Base-by-base conservation (phyloP, 2,329 filamentous ascomycete genomes). In the Pseudogymnoascus sp. region DNA sequence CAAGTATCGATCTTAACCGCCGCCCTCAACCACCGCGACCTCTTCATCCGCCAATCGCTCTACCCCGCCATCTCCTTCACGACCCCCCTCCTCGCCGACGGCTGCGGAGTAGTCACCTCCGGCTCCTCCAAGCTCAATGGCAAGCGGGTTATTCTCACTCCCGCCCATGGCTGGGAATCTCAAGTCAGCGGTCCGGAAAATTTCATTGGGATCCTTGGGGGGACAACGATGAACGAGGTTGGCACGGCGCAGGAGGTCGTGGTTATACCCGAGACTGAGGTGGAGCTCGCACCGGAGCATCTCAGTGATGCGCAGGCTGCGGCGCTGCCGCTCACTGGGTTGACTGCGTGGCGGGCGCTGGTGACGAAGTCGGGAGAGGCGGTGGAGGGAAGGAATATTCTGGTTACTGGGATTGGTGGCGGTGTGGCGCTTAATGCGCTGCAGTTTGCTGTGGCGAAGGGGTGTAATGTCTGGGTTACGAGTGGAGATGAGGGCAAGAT, bases 11-110 rank as follows among this genome's bases (percentile, higher is more conserved):
- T 97, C 72, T 83, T 84, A 37, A 90, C 92, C 61, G 90, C 88
- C 1, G 89, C 93, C 12, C 86, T 97, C 61, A 97, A 97, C 79
- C 95, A 97, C 79, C 89, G 93, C 70, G 95, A 97, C 75, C 85
- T 96, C 69, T 97, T 97, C 79, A 89, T 96, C 76, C 90, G 93
- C 63, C 92, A 95, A 75, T 88, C 93, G 72, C 85, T 96, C 42
- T 97, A 97, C 79, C 93, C 93, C 0, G 88, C 85, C 69, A 88
- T 91, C 62, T 88, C 89, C 11, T 96, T 96, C 75, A 82, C 84
- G 65, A 80, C 86, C 5, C 91, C 93, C 0, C 78, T 97, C 45
- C 83, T 96, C 26, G 86, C 92, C 65, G 93, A 97, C 73, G 93
- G 91, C 67, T 87, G 83, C 69, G 93, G 93, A 63, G 78, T 83